phyloP scores from a whole-genome alignment of 495 filamentous ascomycete genomes.

The Xylaria acuta region DNA sequence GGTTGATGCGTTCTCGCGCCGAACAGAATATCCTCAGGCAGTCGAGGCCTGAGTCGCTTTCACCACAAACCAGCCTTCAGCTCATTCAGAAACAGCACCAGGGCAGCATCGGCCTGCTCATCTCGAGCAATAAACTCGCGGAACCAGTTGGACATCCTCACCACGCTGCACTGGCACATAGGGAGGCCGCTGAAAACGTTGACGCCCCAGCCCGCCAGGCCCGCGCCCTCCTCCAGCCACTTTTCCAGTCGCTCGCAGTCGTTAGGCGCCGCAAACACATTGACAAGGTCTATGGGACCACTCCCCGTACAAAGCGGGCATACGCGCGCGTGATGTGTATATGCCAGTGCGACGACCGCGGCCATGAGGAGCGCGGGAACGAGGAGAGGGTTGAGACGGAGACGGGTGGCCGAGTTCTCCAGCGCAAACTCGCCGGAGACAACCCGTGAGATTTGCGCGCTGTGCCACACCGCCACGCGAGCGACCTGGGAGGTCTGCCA shows the following conservation, averaged over 20 bases:
- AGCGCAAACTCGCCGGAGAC: constrained; percentile 15
- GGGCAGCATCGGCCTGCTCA: constrained; percentile 28
- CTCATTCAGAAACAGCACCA: constrained; percentile 22
- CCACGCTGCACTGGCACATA: constrained; percentile 33
- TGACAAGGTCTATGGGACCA: constrained; percentile 18
- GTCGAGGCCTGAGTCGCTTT: not conserved
- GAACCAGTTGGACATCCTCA: constrained; percentile 34
- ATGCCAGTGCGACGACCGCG: constrained; percentile 31
- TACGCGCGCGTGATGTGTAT: constrained; percentile 26
- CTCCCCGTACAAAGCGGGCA: constrained; percentile 33
- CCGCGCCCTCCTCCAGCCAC: constrained; percentile 36
- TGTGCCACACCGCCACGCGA: constrained; percentile 31
- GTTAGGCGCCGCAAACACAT: constrained; percentile 26
- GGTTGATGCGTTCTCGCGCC: not conserved
- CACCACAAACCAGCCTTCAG: constrained; percentile 14
- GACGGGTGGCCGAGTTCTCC: not conserved
- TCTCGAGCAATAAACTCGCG: constrained; percentile 27
- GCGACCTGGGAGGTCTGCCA: constrained; percentile 28
- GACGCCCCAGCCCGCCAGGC: constrained; percentile 33
- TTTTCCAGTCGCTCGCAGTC: constrained; percentile 19
- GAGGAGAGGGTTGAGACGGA: constrained; percentile 34
- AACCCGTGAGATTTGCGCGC: constrained; percentile 34
- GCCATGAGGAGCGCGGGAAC: constrained; percentile 36
- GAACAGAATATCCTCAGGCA: not conserved
- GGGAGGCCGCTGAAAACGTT: constrained; percentile 17